Base-by-base conservation (phyloP, 1,139 yeast species). In the Lodderomyces pseudojiufengensis region DNA sequence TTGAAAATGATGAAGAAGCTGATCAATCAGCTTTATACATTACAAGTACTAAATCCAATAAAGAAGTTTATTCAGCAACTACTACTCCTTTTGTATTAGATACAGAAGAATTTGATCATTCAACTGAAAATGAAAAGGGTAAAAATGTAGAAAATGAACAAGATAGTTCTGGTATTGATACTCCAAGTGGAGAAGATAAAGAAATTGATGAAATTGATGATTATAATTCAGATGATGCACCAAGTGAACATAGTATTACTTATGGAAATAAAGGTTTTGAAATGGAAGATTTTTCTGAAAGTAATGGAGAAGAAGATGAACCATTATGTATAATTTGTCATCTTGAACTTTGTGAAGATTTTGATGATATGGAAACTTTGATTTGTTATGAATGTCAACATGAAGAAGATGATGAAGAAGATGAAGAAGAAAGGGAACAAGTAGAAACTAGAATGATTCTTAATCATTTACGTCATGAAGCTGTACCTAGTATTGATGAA, bases 341-440 rank as follows among this genome's bases (percentile, higher is more conserved):
- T n/a, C n/a, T n/a, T 11, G 31, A 28, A 21, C 10, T 9, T 13
- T n/a, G 11, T 13, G 35, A 20, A n/a, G 21, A 9, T 3, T n/a
- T 3, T 10, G 26, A 28, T 15, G 25, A 9, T 10, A 32, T 5
- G 9, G 32, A 28, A 14, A 29, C 24, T 7, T 10, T 26, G 15
- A 33, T n/a, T n/a, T n/a, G n/a, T n/a, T n/a, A 32, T 3, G 41
- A 36, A 16, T 37, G 37, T 3, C 44, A 44, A 9, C 38, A 38
- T 9, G 42, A 33, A 3, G 42, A 32, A 18, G 29, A 29, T 3
- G 30, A 34, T 4, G 34, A 35, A 2, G 13, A 29, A 3, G 29
- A 26, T 3, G 29, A 25, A n/a, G 39, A 34, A 12, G 36, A 28
- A 8, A n/a, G n/a, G n/a, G n/a, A n/a, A n/a, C n/a, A n/a, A n/a